Base-by-base conservation (phyloP, 2,329 filamentous ascomycete species). In the Elsinoe fawcettii region DNA sequence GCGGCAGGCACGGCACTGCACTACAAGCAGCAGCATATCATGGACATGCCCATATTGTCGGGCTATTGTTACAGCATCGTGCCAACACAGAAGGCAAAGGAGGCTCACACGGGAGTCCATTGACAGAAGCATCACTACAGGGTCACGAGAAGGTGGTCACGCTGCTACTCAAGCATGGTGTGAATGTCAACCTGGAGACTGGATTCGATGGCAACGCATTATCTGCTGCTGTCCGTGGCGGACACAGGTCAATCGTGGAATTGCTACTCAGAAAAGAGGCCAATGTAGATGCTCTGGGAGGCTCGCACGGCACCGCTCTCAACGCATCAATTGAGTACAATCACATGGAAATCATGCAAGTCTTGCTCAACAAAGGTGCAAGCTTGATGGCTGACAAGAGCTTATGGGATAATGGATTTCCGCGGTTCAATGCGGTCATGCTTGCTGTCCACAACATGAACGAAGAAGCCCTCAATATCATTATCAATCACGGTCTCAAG, bases 21-120 rank as follows among this genome's bases (percentile, higher is more conserved):
- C 60, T 69, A 23, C 59, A 58, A 46, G 63, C 61, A 3, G 66
- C 66, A 6, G 37, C 54, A 2, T 51, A 6, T 30, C 11, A 55
- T 9, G 60, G 58, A 18, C 59, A 61, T 37, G n/a, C 27, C 25
- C 47, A 58, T 2, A 56, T 56, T 8, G 61, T 60, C 12, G 27
- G 41, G 34, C 23, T 55, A 7, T 56, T 64, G 14, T 11, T 62
- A 12, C 30, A 47, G 36, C 39, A 60, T 11, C 64, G 64, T 22
- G 65, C 62, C n/a, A 59, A 64, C 46, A 54, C 63, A 20, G 58
- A 64, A 44, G 56, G 43, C 5, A 27, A 5, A 27, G 57, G 41
- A 3, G 58, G 60, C 8, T 5, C 25, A 20, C 16, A 55, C 30
- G 32, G 58, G 18, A 61, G 27, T 22, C 58, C 59, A n/a, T 47